A percentile compares a stretch with the other conserved stretches of the same genome.
phyloP scores from a whole-genome alignment of 495 filamentous ascomycete genomes.

The Monascus purpureus region DNA sequence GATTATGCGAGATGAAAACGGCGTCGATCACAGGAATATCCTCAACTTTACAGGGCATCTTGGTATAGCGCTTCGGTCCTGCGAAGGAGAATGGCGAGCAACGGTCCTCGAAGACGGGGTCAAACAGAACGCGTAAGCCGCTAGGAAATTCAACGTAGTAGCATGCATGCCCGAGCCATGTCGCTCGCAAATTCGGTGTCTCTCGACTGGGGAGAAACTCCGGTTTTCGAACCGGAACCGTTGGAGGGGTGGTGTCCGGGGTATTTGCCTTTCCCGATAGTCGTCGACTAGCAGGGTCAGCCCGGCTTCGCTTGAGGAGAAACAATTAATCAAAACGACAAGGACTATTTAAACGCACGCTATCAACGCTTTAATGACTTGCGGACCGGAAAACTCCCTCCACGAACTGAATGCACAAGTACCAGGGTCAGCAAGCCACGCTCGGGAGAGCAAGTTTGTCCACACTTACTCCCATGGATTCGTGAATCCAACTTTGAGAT shows the following conservation, averaged over 20 bases:
- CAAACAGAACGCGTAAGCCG: slow-evolving; percentile 82
- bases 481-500: slow-evolving; percentile 42
- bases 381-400: no score
- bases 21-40: slow-evolving; percentile 78
- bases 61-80: slow-evolving; percentile 71
- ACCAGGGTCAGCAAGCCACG: neutral
- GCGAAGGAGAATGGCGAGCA: slow-evolving; percentile 63
- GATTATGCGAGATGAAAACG: slow-evolving; percentile 83
- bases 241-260: slow-evolving; percentile 51
- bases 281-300: no score
- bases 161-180: slow-evolving; percentile 94
- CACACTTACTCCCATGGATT: slow-evolving; percentile 45
- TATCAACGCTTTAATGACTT: no score
- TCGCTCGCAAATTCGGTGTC: slow-evolving; percentile 58
- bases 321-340: no score
- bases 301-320: no score
- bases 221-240: slow-evolving; percentile 54
- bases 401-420: slow-evolving; percentile 27
- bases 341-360: no score
- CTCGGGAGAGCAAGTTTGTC: no score
- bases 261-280: slow-evolving; percentile 43
- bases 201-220: slow-evolving; percentile 49
- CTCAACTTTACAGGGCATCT: slow-evolving; percentile 59
- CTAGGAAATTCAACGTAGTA: slow-evolving; percentile 85
- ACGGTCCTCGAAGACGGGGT: slow-evolving; percentile 84